Evolutionary conservation across 2,329 filamentous ascomycete genomes (phyloP).

Genomic region (Colletotrichum filicis): DNA sequence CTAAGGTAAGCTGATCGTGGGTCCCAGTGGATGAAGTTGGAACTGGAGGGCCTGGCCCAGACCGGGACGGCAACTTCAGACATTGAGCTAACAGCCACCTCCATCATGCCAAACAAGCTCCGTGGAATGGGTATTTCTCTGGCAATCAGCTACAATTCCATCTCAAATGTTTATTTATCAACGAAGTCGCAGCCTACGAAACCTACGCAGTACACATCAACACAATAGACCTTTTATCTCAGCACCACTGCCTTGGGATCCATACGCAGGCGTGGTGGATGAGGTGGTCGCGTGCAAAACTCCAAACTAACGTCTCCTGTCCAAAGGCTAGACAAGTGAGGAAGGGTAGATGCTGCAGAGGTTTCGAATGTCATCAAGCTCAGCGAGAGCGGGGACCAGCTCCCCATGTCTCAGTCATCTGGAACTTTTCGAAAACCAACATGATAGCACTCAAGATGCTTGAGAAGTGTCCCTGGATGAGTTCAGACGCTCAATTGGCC

Average conservation of each 20-base stretch:
- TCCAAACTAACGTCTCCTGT: not conserved
- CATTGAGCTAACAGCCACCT: slow-evolving; percentile 7
- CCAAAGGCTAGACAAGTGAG: not conserved
- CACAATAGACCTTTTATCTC: not conserved
- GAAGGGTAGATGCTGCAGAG: not conserved
- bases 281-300: not conserved
- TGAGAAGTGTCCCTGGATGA: not conserved
- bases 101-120: slow-evolving; percentile 22
- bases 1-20: not conserved
- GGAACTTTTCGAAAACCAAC: not conserved
- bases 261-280: not conserved
- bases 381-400: not conserved
- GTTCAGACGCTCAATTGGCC: not conserved
- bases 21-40: not conserved
- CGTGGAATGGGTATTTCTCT: slow-evolving; percentile 10
- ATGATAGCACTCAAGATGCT: not conserved
- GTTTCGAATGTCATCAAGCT: slow-evolving; percentile 10
- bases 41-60: slow-evolving; percentile 4
- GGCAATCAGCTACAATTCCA: not conserved
- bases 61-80: slow-evolving; percentile 7
- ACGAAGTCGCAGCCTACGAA: not conserved
- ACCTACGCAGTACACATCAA: not conserved
- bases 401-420: not conserved
- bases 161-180: not conserved
- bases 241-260: not conserved